phyloP scores from a whole-genome alignment of 1,139 yeast species.

The Debaryomyces udenii region DNA sequence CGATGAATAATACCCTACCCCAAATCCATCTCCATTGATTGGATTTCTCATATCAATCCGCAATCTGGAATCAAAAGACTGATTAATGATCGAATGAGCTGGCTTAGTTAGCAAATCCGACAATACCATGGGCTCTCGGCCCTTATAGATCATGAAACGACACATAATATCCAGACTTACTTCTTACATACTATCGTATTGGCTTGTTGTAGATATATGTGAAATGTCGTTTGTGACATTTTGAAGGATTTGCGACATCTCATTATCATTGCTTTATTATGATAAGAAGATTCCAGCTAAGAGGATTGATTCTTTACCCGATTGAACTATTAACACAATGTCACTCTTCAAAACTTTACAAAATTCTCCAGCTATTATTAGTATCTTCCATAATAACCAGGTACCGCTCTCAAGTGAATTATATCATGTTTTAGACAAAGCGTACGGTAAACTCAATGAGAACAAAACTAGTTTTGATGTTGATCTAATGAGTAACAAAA shows the following conservation, averaged over 20 bases:
- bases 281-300: too few relatives aligned
- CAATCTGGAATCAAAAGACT: conserved; percentile 87
- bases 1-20: conserved; percentile 87
- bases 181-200: not conserved
- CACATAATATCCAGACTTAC: conserved; percentile 32
- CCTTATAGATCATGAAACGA: conserved; percentile 54
- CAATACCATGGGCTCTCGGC: conserved; percentile 75
- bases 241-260: too few relatives aligned
- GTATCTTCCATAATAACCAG: conserved; percentile 45
- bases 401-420: conserved; percentile 38
- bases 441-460: conserved; percentile 31
- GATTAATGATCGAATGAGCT: conserved; percentile 95
- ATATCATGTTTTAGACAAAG: conserved; percentile 35
- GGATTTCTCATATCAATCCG: conserved; percentile 88
- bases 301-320: too few relatives aligned
- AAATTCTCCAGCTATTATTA: conserved; percentile 45
- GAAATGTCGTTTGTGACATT: not conserved
- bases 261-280: too few relatives aligned
- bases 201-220: not conserved
- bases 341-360: conserved; percentile 49
- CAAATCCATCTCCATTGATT: conserved; percentile 97
- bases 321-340: conserved; percentile 20
- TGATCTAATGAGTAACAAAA: conserved; percentile 42
- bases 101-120: conserved; percentile 91
- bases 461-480: conserved; percentile 35